Percentiles rank a stretch among this genome's conserved stretches.
Evolutionary conservation across 768 basidiomycete genomes (phyloP).

Genomic region (Kondoa subrosea): DNA sequence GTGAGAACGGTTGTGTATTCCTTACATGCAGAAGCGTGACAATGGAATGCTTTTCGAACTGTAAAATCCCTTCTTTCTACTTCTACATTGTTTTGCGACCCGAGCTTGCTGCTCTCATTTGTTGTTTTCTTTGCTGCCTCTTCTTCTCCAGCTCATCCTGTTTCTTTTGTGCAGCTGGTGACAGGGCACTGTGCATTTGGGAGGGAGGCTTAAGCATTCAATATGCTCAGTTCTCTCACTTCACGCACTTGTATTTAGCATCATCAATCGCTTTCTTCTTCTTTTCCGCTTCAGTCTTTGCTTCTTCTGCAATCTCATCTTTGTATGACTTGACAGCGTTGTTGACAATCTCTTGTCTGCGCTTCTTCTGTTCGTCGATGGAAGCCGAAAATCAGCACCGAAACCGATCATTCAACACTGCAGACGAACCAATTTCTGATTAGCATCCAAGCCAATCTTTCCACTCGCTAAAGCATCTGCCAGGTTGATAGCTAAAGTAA

Average conservation of each 20-base stretch:
- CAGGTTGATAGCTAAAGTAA: not conserved
- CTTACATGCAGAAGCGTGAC: conserved; percentile 46
- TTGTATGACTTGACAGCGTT: not conserved
- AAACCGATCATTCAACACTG: not conserved
- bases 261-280: not conserved
- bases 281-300: not conserved
- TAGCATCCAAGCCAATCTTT: not conserved
- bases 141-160: not conserved
- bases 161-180: not conserved
- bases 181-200: not conserved
- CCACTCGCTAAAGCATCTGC: not conserved
- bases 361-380: not conserved
- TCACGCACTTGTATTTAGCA: not conserved
- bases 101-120: not conserved
- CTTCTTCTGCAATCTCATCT: not conserved
- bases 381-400: not conserved
- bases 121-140: not conserved
- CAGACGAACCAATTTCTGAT: not conserved
- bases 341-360: not conserved
- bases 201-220: too few species aligned
- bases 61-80: not conserved
- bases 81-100: not conserved
- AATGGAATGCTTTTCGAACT: not conserved
- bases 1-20: conserved; percentile 80
- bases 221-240: not conserved